Conservation (phyloP, 306 rosid species). For the Trifolium pratense region DNA sequence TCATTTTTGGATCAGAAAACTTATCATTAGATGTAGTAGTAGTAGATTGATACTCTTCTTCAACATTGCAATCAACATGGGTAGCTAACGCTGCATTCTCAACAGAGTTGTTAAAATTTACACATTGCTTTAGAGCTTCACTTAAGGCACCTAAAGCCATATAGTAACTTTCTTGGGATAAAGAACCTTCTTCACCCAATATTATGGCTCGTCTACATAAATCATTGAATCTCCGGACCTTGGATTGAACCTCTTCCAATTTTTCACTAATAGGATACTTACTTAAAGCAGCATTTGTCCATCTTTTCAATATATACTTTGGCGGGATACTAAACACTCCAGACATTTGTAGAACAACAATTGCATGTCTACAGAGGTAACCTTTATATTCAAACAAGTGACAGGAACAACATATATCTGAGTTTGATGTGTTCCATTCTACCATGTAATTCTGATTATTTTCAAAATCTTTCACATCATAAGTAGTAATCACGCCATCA, state of each 20-base stretch:
- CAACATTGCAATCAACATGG: conserved; percentile 48
- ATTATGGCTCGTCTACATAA: conserved; percentile 68
- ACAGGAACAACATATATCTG: conserved; percentile 66
- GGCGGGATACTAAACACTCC: conserved; percentile 67
- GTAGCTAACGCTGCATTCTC: conserved; percentile 45
- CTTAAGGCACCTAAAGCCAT: conserved; percentile 53
- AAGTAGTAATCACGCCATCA: conserved; percentile 46
- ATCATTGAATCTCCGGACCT: conserved; percentile 65
- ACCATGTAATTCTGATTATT: conserved; percentile 55
- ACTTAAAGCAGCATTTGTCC: conserved; percentile 72
- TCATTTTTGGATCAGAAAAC: conserved; percentile 45
- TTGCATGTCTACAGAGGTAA: conserved; percentile 62
- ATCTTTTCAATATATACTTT: conserved; percentile 61
- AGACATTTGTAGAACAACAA: conserved; percentile 72
- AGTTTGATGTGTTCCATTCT: conserved; percentile 59
- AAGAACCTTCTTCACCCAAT: conserved; percentile 71
- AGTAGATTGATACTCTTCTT: conserved; percentile 46
- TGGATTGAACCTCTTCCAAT: conserved; percentile 64
- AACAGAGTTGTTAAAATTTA: conserved; percentile 48
- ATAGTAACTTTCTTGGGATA: conserved; percentile 63
- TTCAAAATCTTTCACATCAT: conserved; percentile 60
- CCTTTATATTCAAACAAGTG: conserved; percentile 67
- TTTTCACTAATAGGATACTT: conserved; percentile 60
- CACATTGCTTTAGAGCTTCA: conserved; percentile 60
- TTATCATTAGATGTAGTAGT: conserved; percentile 36